These are phyloP conservation scores for Batkoa obscura DNA, from an alignment of 371 early-diverging fungal species.

Conservation along the genomic window DNA sequence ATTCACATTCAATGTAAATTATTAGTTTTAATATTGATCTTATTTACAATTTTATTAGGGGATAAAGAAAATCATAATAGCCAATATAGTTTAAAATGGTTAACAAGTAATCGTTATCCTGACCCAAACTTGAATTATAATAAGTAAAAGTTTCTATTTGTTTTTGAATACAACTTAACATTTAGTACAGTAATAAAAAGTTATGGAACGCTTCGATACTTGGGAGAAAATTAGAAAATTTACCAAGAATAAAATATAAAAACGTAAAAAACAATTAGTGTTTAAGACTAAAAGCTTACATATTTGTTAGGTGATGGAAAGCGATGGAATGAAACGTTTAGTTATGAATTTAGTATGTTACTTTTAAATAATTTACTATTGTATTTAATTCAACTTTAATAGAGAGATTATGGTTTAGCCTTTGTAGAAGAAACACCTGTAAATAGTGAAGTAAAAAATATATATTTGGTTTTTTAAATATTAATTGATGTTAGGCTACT, in stretches of 20 bases:
- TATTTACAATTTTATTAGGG: constrained; percentile 16
- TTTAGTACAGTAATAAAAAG: constrained; percentile 17
- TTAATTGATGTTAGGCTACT: constrained; percentile 12
- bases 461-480: background rate
- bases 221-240: constrained; percentile 13
- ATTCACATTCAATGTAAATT: background rate
- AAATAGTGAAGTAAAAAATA: constrained; percentile 22
- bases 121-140: constrained; percentile 34
- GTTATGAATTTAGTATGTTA: background rate
- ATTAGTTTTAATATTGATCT: background rate
- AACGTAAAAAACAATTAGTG: too few species aligned
- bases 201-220: constrained; percentile 13
- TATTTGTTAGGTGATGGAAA: too few species aligned
- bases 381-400: background rate
- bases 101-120: too few species aligned
- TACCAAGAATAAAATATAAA: background rate
- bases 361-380: background rate
- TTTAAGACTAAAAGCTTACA: too few species aligned
- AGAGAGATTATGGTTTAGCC: constrained; percentile 51
- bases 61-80: constrained; percentile 36
- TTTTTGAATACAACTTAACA: constrained; percentile 8
- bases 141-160: constrained; percentile 25
- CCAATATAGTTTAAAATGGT: constrained; percentile 12
- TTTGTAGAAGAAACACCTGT: constrained; percentile 58
- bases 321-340: constrained; percentile 15